Evolutionary conservation across 768 basidiomycete genomes (phyloP).

Genomic region (Naganishia vishniacii): DNA sequence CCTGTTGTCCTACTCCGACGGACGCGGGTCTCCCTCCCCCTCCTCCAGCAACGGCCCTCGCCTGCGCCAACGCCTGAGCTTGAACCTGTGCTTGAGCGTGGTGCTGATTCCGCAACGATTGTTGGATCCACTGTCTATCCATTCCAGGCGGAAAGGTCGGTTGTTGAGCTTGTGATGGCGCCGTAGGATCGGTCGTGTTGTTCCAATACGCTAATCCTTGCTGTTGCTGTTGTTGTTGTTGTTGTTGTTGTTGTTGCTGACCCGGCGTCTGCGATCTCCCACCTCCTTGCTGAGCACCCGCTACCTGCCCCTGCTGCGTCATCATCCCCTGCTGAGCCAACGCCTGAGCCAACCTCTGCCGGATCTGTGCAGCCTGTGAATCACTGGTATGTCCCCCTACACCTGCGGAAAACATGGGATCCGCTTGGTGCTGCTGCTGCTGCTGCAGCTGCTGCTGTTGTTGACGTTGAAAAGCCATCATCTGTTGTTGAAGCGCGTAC

Average conservation of each 20-base stretch:
- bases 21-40: neutral
- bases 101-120: neutral
- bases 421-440: too few relatives aligned
- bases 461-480: conserved; percentile 7
- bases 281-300: conserved; percentile 9
- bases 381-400: neutral
- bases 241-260: neutral
- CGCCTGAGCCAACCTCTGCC: conserved; percentile 28
- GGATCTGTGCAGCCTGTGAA: conserved; percentile 26
- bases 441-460: conserved; percentile 26
- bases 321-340: conserved; percentile 23
- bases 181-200: too few relatives aligned
- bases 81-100: conserved; percentile 14
- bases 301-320: conserved; percentile 12
- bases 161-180: neutral
- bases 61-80: conserved; percentile 16
- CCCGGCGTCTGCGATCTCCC: conserved; percentile 7
- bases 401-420: conserved; percentile 17
- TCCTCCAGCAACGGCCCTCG: neutral
- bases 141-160: neutral
- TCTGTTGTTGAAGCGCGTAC: conserved; percentile 27
- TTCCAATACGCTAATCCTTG: too few relatives aligned
- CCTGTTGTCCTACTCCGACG: too few relatives aligned
- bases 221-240: neutral
- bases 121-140: conserved; percentile 18